Conservation (phyloP, 1,139 yeast species). For the Yamadazyma siamensis region DNA sequence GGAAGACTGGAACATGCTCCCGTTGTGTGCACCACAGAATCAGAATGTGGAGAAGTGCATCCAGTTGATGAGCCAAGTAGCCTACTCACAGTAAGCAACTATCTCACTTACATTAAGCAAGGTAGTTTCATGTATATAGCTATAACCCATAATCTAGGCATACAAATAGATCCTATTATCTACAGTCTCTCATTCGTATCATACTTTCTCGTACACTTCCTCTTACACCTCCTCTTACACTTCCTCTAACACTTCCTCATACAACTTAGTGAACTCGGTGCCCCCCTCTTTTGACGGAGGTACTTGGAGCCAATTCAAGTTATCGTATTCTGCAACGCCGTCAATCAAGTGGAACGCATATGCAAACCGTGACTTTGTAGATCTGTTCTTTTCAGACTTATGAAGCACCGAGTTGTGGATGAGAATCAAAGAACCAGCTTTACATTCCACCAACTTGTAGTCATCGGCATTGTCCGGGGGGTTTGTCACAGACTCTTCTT, state of each 20-base stretch:
- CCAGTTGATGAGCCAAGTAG: constrained; percentile 65
- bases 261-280: constrained; percentile 50
- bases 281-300: constrained; percentile 63
- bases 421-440: constrained; percentile 67
- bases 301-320: constrained; percentile 71
- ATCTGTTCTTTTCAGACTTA: constrained; percentile 60
- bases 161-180: too few species aligned
- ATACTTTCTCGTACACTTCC: too few species aligned
- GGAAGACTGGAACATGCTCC: constrained; percentile 65
- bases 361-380: constrained; percentile 61
- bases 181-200: too few species aligned
- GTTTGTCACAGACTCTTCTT: constrained; percentile 16
- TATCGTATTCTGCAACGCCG: constrained; percentile 57
- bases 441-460: constrained; percentile 56
- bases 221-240: too few species aligned
- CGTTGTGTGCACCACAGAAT: constrained; percentile 75
- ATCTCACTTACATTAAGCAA: too few species aligned
- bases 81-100: constrained; percentile 18
- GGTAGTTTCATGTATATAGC: too few species aligned
- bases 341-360: constrained; percentile 81
- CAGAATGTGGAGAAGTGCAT: constrained; percentile 74
- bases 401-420: constrained; percentile 72
- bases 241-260: too few species aligned
- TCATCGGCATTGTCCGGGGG: constrained; percentile 20
- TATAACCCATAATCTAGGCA: too few species aligned